Base-by-base conservation (phyloP, 2,329 filamentous ascomycete genomes). In the Mariannaea sp. region DNA sequence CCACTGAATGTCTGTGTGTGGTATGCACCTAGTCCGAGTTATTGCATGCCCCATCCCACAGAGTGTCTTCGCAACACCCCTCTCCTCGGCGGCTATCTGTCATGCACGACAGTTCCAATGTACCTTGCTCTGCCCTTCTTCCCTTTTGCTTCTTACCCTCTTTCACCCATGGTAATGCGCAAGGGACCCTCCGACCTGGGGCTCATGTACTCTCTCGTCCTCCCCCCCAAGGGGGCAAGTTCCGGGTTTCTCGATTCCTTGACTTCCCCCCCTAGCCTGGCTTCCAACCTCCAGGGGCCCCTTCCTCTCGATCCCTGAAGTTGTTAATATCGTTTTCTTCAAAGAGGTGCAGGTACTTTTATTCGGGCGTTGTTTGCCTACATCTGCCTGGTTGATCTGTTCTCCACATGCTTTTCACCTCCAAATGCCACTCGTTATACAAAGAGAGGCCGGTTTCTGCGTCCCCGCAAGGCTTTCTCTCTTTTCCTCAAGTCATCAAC, bases 381-480 rank as follows among this genome's bases (percentile, higher is more conserved):
- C 59, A 65, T 48, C 55, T 59, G 55, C 55, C 50, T 48, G 44
- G 55, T 57, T 44, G 57, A 65, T 62, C 63, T 66, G 53, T 59
- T 59, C 64, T 64, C 62, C 62, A 64, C 61, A 39, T 56, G 40
- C 48, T 58, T 57, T 53, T 65, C 61, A 62, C 58, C 56, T 61
- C 54, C 61, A 66, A 63, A 62, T 43, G 49, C 51, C 62, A 62
- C 56, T 62, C 61, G 35, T 22, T 49, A 66, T 66, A 66, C 64
- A 66, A 65, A 66, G n/a, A 59, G 58, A 57, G 56, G 54, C 57
- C 47, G 58, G 56, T 59, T n/a, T 57, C 58, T 65, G 45, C 42
- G 40, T 59, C 60, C 59, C 63, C 63, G 60, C 64, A 66, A 64
- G 60, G 64, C 63, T 64, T 59, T 65, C 55, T 57, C 55, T 51